Conservation (phyloP, 2,329 filamentous ascomycete genomes). For the Colletotrichum destructivum region DNA sequence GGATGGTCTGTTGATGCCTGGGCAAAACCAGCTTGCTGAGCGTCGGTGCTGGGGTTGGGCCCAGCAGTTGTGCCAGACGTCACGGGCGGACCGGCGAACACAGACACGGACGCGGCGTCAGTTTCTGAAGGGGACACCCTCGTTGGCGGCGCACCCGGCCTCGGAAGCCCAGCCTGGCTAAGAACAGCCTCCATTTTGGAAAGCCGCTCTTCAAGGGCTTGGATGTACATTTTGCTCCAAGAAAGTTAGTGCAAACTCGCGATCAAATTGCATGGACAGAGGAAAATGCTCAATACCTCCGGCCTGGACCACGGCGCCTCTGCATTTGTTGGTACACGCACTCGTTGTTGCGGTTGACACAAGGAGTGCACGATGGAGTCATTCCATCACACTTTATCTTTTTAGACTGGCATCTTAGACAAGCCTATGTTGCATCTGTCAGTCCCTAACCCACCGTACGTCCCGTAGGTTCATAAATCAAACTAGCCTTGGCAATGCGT, state of each 20-base stretch:
- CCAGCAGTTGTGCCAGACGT: background rate
- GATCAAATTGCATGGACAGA: background rate
- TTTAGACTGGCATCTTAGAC: slow-evolving; percentile 39
- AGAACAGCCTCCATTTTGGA: slow-evolving; percentile 41
- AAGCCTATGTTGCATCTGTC: slow-evolving; percentile 29
- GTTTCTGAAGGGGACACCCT: slow-evolving; percentile 36
- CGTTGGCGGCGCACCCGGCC: slow-evolving; percentile 29
- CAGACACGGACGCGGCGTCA: slow-evolving; percentile 31
- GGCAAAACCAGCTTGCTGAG: slow-evolving; percentile 10
- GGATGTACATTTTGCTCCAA: slow-evolving; percentile 39
- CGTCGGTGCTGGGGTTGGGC: slow-evolving; percentile 2
- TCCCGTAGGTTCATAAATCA: background rate
- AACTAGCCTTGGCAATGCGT: slow-evolving; percentile 31
- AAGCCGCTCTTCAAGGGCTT: slow-evolving; percentile 37
- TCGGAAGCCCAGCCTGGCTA: slow-evolving; percentile 27
- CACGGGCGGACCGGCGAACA: slow-evolving; percentile 16
- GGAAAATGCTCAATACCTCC: slow-evolving; percentile 18
- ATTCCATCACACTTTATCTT: slow-evolving; percentile 41
- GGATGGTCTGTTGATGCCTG: slow-evolving; percentile 22
- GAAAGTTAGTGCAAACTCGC: background rate
- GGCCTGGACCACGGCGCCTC: slow-evolving; percentile 37
- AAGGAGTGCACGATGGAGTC: slow-evolving; percentile 35
- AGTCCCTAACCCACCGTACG: background rate
- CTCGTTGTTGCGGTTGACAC: slow-evolving; percentile 27
- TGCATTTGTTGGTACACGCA: slow-evolving; percentile 38